Base-by-base conservation (phyloP, 2,329 filamentous ascomycete species). In the Trichoderma aggressivum region DNA sequence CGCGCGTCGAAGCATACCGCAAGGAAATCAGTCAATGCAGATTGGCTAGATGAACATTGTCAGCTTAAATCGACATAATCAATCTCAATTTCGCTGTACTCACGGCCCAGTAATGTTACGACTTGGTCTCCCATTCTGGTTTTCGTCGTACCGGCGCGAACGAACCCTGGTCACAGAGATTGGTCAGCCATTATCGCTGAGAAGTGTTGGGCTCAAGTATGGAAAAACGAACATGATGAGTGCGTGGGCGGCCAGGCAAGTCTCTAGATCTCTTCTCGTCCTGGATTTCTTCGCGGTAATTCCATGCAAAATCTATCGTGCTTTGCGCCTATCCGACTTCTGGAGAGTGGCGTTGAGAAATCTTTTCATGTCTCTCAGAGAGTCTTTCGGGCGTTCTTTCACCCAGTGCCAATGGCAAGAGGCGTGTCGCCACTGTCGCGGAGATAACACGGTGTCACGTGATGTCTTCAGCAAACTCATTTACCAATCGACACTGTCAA, bases 1-100 rank as follows among this genome's bases (percentile, higher is more conserved):
- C 90, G 11, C 32, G 12, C n/a, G 16, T 60, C 8, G 50, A 26
- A 34, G 75, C 83, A 74, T 74, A 85, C 84, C 28, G 86, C 85
- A 56, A 88, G 78, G 72, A 86, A 88, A 73, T 87, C 85, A 3
- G 85, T 88, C 76, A 88, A 76, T 16, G 86, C 86, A 24, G 86
- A 88, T 78, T 86, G 85, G 4, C 82, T 84, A 21, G 14, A 50
- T 32, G 0, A 16, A 34, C 10, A 18, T 26, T 32, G 73, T 77
- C 50, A 76, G 70, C 26, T 26, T 59, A 14, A 47, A 62, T 21
- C n/a, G 5, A 7, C 24, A 7, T 8, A 11, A 24, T 12, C 7
- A 70, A 7, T 5, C 5, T 28, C 8, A 14, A 36, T 14, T 30
- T 32, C 12, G 14, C 16, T 18, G 10, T 28, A 73, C 82, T 76